Base-by-base conservation (phyloP, 2,329 filamentous ascomycete genomes). In the Ceratocystiopsis minuta region DNA sequence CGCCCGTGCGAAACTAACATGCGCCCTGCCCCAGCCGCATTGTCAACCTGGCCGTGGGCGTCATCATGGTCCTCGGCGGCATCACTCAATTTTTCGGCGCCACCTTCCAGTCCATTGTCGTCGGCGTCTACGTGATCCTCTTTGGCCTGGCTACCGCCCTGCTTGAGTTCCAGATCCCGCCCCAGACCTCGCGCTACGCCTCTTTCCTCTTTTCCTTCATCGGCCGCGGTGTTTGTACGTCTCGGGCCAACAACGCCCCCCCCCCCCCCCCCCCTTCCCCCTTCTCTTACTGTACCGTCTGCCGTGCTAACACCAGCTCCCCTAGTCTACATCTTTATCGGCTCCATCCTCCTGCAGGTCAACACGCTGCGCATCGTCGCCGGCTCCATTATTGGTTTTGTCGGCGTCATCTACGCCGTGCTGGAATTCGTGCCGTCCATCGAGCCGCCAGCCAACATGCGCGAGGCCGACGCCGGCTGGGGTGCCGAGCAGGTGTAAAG, bases 201-300 rank as follows among this genome's bases (percentile, higher is more conserved):
- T 93, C 85, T 12, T 98, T 98, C 69, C 78, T 96, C 62, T 96
- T 96, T 69, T 93, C 84, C 44, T 96, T 98, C 70, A 65, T 96
- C 52, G 90, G 90, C 47, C 86, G 90, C 57, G 90, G 90, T 62
- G 70, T 85, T 59, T 96, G 87, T 94, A 75, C 64, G 85, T 38
- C 24, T 10, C 9, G 4, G 7, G 24, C 4, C 24, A 6, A n/a
- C 20, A 20, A 10, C 24, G 7, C 11, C 24, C 24, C 24, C 24
- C 11, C 40, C 41, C 33, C 17, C 34, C 16, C 20, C 31, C 18
- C 35, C 16, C 9, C 20, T 38, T 18, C 7, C 18, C 14, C 36
- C 14, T n/a, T 12, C 32, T 34, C 28, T 4, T 28, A 18, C 18
- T n/a, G 12, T 10, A 11, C 17, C 20, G 13, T 6, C 4, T 16